Conservation (phyloP, 2,329 filamentous ascomycete species). For the Alternaria ethzedia region DNA sequence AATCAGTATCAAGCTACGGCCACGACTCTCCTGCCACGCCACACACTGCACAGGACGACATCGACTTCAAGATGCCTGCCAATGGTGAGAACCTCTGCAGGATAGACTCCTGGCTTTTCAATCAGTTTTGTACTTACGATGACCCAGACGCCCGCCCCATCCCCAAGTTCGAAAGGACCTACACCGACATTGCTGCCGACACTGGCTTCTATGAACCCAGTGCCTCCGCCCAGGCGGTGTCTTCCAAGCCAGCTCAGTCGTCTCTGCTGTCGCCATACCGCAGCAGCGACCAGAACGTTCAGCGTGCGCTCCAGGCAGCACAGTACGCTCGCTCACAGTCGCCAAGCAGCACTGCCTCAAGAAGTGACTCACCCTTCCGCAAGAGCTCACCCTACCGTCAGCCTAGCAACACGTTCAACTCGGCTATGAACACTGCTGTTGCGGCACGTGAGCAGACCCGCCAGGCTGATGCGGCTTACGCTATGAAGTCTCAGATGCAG, state of each 20-base stretch:
- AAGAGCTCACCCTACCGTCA: constrained; percentile 63
- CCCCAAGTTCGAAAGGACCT: constrained; percentile 83
- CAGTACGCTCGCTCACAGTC: constrained; percentile 71
- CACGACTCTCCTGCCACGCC: constrained; percentile 68
- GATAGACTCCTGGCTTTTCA: constrained; percentile 57
- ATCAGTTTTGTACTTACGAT: constrained; percentile 72
- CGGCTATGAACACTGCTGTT: constrained; percentile 59
- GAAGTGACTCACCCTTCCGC: constrained; percentile 83
- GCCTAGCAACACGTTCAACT: constrained; percentile 51
- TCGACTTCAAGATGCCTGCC: constrained; percentile 59
- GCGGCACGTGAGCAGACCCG: constrained; percentile 68
- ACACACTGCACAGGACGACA: constrained; percentile 62
- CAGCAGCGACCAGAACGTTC: constrained; percentile 62
- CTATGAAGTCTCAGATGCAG: constrained; percentile 49
- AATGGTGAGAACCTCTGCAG: constrained; percentile 60
- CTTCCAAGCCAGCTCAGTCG: constrained; percentile 57
- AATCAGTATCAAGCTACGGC: constrained; percentile 66
- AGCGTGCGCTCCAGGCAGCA: constrained; percentile 77
- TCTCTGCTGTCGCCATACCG: constrained; percentile 59
- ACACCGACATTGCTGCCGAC: constrained; percentile 84
- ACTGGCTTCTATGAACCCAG: constrained; percentile 78
- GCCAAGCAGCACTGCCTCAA: constrained; percentile 58
- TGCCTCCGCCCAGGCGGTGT: constrained; percentile 56
- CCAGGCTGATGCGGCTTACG: constrained; percentile 62
- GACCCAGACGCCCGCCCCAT: constrained; percentile 60